These are phyloP conservation scores for Mycena floridula DNA, from an alignment of 768 basidiomycete genomes.

Conservation along the genomic window DNA sequence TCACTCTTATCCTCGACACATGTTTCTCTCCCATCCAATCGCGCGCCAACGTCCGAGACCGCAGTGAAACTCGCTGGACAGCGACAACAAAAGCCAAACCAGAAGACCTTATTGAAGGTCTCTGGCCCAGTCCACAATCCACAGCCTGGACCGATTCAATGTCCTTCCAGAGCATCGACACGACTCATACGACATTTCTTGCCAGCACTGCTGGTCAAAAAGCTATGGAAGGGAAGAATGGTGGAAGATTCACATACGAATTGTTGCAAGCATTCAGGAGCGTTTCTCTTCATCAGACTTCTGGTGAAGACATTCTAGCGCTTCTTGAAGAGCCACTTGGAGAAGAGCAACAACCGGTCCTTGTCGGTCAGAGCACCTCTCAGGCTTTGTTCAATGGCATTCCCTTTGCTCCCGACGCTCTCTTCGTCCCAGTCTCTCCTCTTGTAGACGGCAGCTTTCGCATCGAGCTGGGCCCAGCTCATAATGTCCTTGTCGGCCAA, in stretches of 20 bases:
- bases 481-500: slow-evolving; percentile 59
- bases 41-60: slow-evolving; percentile 31
- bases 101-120: slow-evolving; percentile 47
- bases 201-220: slow-evolving; percentile 50
- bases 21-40: slow-evolving; percentile 47
- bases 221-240: slow-evolving; percentile 56
- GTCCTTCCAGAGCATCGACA: slow-evolving; percentile 35
- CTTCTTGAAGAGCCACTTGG: slow-evolving; percentile 17
- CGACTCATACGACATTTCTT: slow-evolving; percentile 48
- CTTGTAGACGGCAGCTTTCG: slow-evolving; percentile 34
- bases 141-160: slow-evolving; percentile 30
- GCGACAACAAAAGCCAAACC: slow-evolving; percentile 46
- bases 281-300: slow-evolving; percentile 46
- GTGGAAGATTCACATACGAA: slow-evolving; percentile 55
- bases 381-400: slow-evolving; percentile 49
- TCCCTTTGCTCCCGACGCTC: slow-evolving; percentile 46
- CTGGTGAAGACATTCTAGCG: slow-evolving; percentile 35
- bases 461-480: slow-evolving; percentile 52
- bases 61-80: slow-evolving; percentile 52
- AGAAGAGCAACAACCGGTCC: slow-evolving; percentile 42
- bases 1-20: slow-evolving; percentile 61
- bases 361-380: slow-evolving; percentile 40
- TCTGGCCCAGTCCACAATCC: no score
- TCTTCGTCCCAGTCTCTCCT: slow-evolving; percentile 38
- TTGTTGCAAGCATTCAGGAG: slow-evolving; percentile 41